Percentiles rank a stretch among this genome's conserved stretches.
Conservation (phyloP, 2,329 filamentous ascomycete species). For the Neonectria sp. region DNA sequence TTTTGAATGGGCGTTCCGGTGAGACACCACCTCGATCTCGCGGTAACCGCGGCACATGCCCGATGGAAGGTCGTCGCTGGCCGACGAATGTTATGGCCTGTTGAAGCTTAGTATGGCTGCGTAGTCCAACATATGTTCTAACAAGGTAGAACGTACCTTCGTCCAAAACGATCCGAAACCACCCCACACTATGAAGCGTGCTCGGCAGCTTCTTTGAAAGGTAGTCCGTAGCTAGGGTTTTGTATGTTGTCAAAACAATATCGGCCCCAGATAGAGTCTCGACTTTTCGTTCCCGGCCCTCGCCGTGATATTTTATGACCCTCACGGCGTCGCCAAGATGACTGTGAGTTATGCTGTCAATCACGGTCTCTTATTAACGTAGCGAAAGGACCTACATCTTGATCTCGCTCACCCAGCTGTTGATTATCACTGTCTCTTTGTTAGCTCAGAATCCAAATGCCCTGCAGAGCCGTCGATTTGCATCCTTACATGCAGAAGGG, state of each 20-base stretch:
- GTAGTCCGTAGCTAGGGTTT: constrained; percentile 58
- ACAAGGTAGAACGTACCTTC: constrained; percentile 56
- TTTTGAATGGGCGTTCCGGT: constrained; percentile 71
- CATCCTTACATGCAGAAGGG: constrained; percentile 56
- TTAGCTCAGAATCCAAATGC: not conserved
- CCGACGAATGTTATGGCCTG: constrained; percentile 67
- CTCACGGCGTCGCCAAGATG: constrained; percentile 51
- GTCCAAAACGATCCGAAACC: constrained; percentile 61
- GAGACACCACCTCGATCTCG: constrained; percentile 66
- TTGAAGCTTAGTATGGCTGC: not conserved
- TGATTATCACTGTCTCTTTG: constrained; percentile 54
- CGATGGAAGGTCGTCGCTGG: constrained; percentile 60
- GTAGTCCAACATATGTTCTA: not conserved
- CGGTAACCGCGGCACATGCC: constrained; percentile 58
- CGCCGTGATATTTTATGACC: constrained; percentile 56
- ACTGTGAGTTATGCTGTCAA: constrained; percentile 40
- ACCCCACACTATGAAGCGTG: constrained; percentile 52
- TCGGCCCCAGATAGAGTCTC: constrained; percentile 52
- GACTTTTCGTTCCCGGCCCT: constrained; percentile 43
- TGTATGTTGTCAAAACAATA: constrained; percentile 64
- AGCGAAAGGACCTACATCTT: constrained; percentile 46
- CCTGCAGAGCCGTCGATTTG: constrained; percentile 1
- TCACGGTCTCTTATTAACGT: not conserved
- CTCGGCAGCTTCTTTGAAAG: constrained; percentile 9
- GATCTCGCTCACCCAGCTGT: constrained; percentile 59